These are phyloP conservation scores for Saccharomycopsis oosterbeekiorum DNA, from an alignment of 805 yeast species.

Conservation along the genomic window DNA sequence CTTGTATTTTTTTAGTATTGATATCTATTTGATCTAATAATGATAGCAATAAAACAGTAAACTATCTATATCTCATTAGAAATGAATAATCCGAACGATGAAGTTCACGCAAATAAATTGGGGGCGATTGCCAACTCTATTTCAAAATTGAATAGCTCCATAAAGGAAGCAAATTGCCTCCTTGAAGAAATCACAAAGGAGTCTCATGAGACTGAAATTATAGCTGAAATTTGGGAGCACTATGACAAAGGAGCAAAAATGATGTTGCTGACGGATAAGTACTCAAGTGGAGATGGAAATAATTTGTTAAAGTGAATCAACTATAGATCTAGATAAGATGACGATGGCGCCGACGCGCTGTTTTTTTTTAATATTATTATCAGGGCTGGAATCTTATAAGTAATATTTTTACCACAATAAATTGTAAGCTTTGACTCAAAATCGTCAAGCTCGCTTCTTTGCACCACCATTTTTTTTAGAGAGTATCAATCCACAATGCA, in stretches of 20 bases:
- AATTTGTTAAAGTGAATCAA: no score
- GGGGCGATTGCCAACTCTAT: slow-evolving; percentile 15
- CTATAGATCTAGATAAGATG: neutral
- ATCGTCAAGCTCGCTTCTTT: no score
- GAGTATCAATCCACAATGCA: neutral
- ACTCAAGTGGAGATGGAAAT: neutral
- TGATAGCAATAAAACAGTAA: no score
- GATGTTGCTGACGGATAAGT: slow-evolving; percentile 9
- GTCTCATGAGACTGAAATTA: slow-evolving; percentile 17
- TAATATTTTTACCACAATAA: no score
- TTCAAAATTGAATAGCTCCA: slow-evolving; percentile 12
- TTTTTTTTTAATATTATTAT: no score
- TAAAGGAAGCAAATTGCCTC: slow-evolving; percentile 7
- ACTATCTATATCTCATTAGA: neutral
- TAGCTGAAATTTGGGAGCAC: slow-evolving; percentile 18
- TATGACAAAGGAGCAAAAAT: slow-evolving; percentile 17
- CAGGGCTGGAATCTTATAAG: no score
- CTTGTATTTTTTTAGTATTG: no score
- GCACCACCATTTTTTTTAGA: no score
- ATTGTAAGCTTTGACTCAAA: no score
- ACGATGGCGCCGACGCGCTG: neutral
- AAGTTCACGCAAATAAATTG: slow-evolving; percentile 16
- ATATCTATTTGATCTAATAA: no score
- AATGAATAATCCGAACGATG: slow-evolving; percentile 19
- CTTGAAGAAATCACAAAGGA: slow-evolving; percentile 14